Percentiles rank a stretch among this genome's conserved stretches.
Conservation (phyloP, 2,329 filamentous ascomycete species). For the Albifimbria verrucaria region DNA sequence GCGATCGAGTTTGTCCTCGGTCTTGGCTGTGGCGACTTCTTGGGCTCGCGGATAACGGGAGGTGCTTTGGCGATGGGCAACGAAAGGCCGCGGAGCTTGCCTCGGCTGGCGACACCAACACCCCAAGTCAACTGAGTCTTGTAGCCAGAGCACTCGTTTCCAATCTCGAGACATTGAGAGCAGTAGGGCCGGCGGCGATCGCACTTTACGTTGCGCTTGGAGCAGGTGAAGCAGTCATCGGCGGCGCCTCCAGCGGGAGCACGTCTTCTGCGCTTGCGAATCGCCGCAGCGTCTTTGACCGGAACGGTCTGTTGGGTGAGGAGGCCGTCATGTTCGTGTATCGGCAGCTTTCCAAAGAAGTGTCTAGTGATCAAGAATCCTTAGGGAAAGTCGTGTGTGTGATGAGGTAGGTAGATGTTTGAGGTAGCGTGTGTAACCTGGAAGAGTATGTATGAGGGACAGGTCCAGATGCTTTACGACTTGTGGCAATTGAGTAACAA, state of each 20-base stretch:
- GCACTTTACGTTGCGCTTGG: slow-evolving; percentile 79
- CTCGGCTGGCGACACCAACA: slow-evolving; percentile 89
- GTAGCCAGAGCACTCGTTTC: slow-evolving; percentile 92
- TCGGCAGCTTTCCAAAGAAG: neutral
- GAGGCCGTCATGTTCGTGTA: slow-evolving; percentile 44
- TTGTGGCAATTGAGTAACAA: no score
- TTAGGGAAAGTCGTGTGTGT: neutral
- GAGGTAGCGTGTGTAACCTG: neutral
- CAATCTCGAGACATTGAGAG: slow-evolving; percentile 86
- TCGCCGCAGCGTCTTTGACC: slow-evolving; percentile 49
- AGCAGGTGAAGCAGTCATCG: slow-evolving; percentile 93
- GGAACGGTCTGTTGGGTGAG: slow-evolving; percentile 39
- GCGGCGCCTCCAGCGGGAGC: slow-evolving; percentile 84
- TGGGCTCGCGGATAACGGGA: slow-evolving; percentile 47
- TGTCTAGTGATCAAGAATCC: no score
- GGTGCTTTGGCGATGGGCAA: slow-evolving; percentile 64
- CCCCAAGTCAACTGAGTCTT: slow-evolving; percentile 97
- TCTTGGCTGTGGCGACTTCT: slow-evolving; percentile 42
- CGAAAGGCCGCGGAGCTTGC: slow-evolving; percentile 87
- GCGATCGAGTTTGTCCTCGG: slow-evolving; percentile 43
- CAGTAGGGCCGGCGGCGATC: slow-evolving; percentile 92
- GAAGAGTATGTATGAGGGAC: neutral
- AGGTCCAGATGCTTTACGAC: no score
- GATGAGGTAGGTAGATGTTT: neutral
- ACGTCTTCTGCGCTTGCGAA: slow-evolving; percentile 76